Percentiles rank a stretch among this genome's conserved stretches.
These are phyloP conservation scores for Ogataea angusta DNA, from an alignment of 805 yeast genomes.

Conservation along the genomic window DNA sequence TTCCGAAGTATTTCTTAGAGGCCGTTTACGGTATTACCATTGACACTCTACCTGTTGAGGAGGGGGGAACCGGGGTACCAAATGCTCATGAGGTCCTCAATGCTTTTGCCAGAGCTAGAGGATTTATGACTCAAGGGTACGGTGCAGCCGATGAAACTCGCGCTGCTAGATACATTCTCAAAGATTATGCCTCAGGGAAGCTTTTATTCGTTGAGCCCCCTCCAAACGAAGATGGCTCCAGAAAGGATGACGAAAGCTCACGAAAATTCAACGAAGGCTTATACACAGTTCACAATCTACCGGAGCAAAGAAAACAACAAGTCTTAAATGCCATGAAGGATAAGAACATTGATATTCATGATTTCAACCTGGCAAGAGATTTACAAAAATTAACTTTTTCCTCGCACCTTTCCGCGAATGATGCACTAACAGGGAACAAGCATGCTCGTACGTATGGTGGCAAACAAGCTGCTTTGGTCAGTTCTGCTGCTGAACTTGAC, in stretches of 20 bases:
- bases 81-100: slow-evolving; percentile 84
- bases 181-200: slow-evolving; percentile 94
- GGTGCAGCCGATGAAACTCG: slow-evolving; percentile 96
- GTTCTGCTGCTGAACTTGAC: slow-evolving; percentile 81
- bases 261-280: slow-evolving; percentile 71
- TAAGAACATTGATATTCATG: slow-evolving; percentile 48
- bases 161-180: slow-evolving; percentile 86
- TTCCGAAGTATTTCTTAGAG: slow-evolving; percentile 86
- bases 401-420: slow-evolving; percentile 61
- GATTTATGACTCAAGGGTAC: slow-evolving; percentile 95
- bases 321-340: slow-evolving; percentile 58
- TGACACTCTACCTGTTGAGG: slow-evolving; percentile 67
- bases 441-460: slow-evolving; percentile 65
- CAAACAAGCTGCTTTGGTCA: slow-evolving; percentile 72
- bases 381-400: slow-evolving; percentile 74
- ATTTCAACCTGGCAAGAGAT: slow-evolving; percentile 66
- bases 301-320: slow-evolving; percentile 73
- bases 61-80: slow-evolving; percentile 88
- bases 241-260: slow-evolving; percentile 48
- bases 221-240: slow-evolving; percentile 63
- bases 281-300: slow-evolving; percentile 61
- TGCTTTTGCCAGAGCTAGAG: slow-evolving; percentile 95
- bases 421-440: slow-evolving; percentile 39
- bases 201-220: slow-evolving; percentile 85
- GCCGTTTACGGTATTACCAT: slow-evolving; percentile 92